Evolutionary conservation across 2,329 filamentous ascomycete genomes (phyloP).

Genomic region (Pseudogymnoascus sp.): DNA sequence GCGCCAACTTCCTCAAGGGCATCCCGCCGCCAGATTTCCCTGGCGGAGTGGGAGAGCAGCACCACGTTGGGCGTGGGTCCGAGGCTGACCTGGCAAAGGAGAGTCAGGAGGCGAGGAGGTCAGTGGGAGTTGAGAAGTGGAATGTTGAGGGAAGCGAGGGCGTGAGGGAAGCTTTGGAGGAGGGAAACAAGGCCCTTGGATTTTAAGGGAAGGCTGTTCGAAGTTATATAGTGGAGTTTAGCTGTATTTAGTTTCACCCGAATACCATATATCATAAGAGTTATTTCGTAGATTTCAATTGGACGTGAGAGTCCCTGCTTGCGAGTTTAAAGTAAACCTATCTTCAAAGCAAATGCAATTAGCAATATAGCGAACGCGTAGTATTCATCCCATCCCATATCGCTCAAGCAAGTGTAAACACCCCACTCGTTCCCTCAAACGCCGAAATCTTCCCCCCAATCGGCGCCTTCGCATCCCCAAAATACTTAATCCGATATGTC

Average conservation of each 20-base stretch:
- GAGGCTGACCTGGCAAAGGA: neutral
- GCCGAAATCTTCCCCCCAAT: conserved; percentile 50
- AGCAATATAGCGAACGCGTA: neutral
- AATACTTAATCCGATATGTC: conserved; percentile 72
- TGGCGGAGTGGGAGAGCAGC: conserved; percentile 57
- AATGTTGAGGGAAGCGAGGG: neutral
- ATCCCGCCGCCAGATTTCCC: conserved; percentile 63
- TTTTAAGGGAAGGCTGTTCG: neutral
- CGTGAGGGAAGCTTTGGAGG: neutral
- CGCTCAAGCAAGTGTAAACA: conserved; percentile 34
- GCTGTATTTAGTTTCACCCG: neutral
- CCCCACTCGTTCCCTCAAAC: conserved; percentile 60
- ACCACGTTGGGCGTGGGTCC: conserved; percentile 38
- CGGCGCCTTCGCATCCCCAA: conserved; percentile 67
- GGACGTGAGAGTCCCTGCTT: neutral
- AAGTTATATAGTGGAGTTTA: neutral
- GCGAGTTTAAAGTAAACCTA: no score
- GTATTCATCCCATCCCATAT: neutral
- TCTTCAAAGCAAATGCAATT: no score
- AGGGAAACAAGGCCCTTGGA: neutral
- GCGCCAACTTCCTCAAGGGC: conserved; percentile 60
- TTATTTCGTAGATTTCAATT: neutral
- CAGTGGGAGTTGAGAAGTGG: neutral
- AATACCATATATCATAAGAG: neutral
- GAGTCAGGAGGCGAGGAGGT: neutral